phyloP scores from a whole-genome alignment of 2,329 filamentous ascomycete species.

The Dichotomopilus funicola region DNA sequence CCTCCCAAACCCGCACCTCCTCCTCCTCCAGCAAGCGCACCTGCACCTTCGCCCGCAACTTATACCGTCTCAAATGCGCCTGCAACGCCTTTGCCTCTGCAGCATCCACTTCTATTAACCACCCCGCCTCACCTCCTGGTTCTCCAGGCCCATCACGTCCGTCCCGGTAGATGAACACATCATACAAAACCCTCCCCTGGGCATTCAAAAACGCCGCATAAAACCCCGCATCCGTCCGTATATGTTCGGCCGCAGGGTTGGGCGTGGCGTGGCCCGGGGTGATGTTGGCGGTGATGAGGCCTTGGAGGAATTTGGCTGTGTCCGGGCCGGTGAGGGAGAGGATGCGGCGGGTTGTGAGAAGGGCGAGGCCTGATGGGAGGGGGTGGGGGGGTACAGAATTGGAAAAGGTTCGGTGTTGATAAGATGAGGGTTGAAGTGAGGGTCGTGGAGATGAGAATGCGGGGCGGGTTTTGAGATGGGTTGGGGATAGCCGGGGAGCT shows the following conservation, averaged over 20 bases:
- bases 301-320: slow-evolving; percentile 78
- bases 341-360: slow-evolving; percentile 67
- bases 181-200: slow-evolving; percentile 74
- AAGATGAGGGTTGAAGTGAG: not conserved
- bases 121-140: slow-evolving; percentile 38
- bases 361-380: slow-evolving; percentile 46
- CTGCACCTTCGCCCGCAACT: slow-evolving; percentile 71
- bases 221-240: slow-evolving; percentile 43
- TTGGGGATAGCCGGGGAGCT: no score
- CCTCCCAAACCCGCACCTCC: slow-evolving; percentile 64
- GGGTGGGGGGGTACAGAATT: slow-evolving; percentile 19
- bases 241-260: slow-evolving; percentile 15
- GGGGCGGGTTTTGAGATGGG: no score
- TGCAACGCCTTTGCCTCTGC: slow-evolving; percentile 54
- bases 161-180: slow-evolving; percentile 80
- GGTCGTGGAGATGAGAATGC: no score
- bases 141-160: slow-evolving; percentile 14
- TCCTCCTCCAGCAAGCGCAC: slow-evolving; percentile 58
- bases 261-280: slow-evolving; percentile 23
- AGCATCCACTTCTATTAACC: slow-evolving; percentile 78
- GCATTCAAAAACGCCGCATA: slow-evolving; percentile 86
- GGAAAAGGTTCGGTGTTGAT: slow-evolving; percentile 18
- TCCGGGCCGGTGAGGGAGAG: slow-evolving; percentile 75
- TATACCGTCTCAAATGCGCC: slow-evolving; percentile 76
- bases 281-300: slow-evolving; percentile 72